These are phyloP conservation scores for Kwoniella bestiolae DNA, from an alignment of 768 basidiomycete species.

Conservation along the genomic window DNA sequence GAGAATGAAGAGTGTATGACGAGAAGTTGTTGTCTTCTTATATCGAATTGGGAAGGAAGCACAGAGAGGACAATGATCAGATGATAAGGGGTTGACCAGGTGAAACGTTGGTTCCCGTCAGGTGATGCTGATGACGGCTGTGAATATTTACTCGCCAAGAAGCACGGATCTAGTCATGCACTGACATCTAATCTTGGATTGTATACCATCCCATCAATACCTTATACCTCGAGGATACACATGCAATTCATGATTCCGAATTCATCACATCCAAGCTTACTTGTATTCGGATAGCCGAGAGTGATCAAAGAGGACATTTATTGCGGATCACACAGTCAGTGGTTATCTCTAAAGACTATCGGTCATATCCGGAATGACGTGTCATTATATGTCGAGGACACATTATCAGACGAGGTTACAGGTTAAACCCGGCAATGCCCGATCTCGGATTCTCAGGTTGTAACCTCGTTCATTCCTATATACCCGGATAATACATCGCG, in stretches of 20 bases:
- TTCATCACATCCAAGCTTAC: no score
- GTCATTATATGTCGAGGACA: background rate
- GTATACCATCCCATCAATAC: no score
- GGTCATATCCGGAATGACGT: background rate
- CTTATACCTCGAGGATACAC: no score
- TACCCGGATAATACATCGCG: background rate
- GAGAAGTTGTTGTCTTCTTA: no score
- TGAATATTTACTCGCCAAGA: background rate
- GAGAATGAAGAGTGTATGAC: no score
- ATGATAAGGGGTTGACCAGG: background rate
- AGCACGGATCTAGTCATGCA: no score
- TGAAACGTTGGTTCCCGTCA: background rate
- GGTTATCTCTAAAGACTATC: background rate
- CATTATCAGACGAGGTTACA: background rate
- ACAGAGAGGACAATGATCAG: background rate
- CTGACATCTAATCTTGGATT: no score
- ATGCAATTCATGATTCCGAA: no score
- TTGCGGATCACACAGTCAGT: background rate
- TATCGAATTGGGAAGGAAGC: background rate
- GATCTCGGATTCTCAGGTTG: no score
- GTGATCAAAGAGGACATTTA: background rate
- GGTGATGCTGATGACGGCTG: background rate
- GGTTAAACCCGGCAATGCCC: background rate
- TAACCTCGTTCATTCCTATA: no score
- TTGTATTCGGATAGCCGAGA: no score